Percentiles rank a stretch among this genome's conserved stretches.
These are phyloP conservation scores for Salvia splendens DNA, from an alignment of 257 asterid species.

Conservation along the genomic window DNA sequence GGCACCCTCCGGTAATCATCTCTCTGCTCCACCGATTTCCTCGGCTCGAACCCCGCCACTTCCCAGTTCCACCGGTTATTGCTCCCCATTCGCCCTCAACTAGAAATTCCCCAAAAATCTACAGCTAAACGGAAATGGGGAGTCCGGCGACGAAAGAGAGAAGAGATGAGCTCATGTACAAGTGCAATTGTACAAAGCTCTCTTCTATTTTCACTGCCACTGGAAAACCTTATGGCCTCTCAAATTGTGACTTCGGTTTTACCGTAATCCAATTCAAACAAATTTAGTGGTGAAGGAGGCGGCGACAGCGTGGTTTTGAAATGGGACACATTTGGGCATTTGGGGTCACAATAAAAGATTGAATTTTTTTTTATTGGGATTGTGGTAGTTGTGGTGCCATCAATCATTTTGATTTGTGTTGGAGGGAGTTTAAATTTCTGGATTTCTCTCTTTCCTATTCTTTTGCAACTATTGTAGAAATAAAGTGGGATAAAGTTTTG, in stretches of 20 bases:
- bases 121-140: slow-evolving; percentile 5
- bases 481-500: neutral
- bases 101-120: slow-evolving; percentile 12
- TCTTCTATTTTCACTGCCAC: slow-evolving; percentile 27
- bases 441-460: neutral
- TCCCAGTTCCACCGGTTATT: slow-evolving; percentile 97
- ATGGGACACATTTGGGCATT: slow-evolving; percentile 50
- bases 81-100: slow-evolving; percentile 58
- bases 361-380: slow-evolving; percentile 31
- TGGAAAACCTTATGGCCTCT: slow-evolving; percentile 34
- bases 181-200: neutral
- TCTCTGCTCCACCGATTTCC: slow-evolving; percentile 59
- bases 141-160: slow-evolving; percentile 17
- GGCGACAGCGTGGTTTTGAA: slow-evolving; percentile 38
- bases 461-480: neutral
- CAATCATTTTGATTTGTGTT: slow-evolving; percentile 27
- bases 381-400: slow-evolving; percentile 21
- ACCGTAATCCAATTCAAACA: slow-evolving; percentile 40
- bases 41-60: slow-evolving; percentile 87
- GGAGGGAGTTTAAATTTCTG: slow-evolving; percentile 32
- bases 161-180: slow-evolving; percentile 26
- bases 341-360: slow-evolving; percentile 46
- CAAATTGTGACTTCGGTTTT: slow-evolving; percentile 23
- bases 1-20: slow-evolving; percentile 52
- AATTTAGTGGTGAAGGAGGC: slow-evolving; percentile 34